Percentiles rank a stretch among this genome's conserved stretches.
These are phyloP conservation scores for Talaromyces amestolkiae DNA, from an alignment of 2,329 filamentous ascomycete species.

Conservation along the genomic window DNA sequence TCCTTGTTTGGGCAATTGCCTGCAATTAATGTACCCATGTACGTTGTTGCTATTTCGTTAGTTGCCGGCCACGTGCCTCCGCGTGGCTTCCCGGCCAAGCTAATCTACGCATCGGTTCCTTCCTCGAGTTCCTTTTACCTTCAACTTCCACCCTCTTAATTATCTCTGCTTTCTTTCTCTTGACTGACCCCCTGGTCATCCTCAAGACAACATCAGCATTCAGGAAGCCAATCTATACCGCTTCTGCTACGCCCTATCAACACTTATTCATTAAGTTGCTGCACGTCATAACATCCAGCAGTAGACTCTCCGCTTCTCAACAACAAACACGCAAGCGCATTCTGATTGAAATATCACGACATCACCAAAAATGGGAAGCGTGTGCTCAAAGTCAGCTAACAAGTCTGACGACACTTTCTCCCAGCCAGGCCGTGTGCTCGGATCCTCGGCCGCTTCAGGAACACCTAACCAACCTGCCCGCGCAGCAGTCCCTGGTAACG, in stretches of 20 bases:
- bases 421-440: constrained; percentile 70
- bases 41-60: background rate
- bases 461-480: constrained; percentile 46
- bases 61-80: constrained; percentile 11
- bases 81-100: constrained; percentile 13
- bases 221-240: background rate
- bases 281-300: background rate
- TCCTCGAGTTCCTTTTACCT: background rate
- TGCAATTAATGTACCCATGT: background rate
- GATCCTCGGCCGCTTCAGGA: constrained; percentile 51
- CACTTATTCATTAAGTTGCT: background rate
- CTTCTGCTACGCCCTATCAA: background rate
- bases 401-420: constrained; percentile 61
- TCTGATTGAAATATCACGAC: background rate
- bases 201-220: background rate
- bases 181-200: background rate
- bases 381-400: constrained; percentile 71
- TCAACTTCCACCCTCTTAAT: background rate
- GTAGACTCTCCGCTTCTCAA: background rate
- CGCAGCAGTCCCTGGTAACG: constrained; percentile 46
- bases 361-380: constrained; percentile 67
- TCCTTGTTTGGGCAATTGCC: background rate
- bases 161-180: background rate
- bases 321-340: background rate
- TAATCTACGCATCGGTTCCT: background rate